These are phyloP conservation scores for Cladosporium sp. DNA, from an alignment of 2,329 filamentous ascomycete genomes.

Conservation along the genomic window DNA sequence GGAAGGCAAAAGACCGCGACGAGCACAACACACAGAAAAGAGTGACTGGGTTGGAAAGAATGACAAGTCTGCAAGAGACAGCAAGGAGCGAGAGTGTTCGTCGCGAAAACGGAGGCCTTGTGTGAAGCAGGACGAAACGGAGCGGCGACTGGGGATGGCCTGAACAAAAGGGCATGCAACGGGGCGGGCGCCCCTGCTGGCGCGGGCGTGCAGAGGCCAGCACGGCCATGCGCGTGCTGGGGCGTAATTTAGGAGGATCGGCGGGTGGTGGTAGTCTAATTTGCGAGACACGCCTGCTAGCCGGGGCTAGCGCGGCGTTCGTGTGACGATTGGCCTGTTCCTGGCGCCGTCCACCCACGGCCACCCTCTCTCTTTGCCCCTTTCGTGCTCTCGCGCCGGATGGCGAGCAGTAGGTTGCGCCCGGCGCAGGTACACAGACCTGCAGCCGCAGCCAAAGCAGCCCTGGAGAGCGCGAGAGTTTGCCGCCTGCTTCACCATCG, in stretches of 20 bases:
- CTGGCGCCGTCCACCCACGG: constrained; percentile 1
- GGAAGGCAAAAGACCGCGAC: constrained; percentile 18
- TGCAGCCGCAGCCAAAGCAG: neutral
- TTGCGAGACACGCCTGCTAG: constrained; percentile 11
- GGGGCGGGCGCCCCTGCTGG: constrained; percentile 7
- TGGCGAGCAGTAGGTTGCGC: neutral
- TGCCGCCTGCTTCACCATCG: neutral
- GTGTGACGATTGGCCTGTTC: constrained; percentile 12
- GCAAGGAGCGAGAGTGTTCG: constrained; percentile 18
- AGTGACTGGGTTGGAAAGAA: constrained; percentile 29
- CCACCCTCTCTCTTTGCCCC: neutral
- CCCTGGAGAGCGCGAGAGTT: neutral
- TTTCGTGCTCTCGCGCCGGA: neutral
- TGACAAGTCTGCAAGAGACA: constrained; percentile 27
- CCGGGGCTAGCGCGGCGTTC: constrained; percentile 3
- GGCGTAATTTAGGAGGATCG: constrained; percentile 12
- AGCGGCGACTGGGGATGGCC: constrained; percentile 8
- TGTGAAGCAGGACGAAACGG: constrained; percentile 6
- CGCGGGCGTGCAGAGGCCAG: constrained; percentile 9
- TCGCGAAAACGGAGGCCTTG: constrained; percentile 22
- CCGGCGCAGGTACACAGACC: constrained; percentile 12
- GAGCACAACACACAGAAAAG: constrained; percentile 22
- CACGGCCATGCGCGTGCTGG: neutral
- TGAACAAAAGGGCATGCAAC: constrained; percentile 7
- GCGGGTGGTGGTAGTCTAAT: constrained; percentile 10